These are phyloP conservation scores for Stemphylium vesicarium DNA, from an alignment of 2,329 filamentous ascomycete species.

Conservation along the genomic window DNA sequence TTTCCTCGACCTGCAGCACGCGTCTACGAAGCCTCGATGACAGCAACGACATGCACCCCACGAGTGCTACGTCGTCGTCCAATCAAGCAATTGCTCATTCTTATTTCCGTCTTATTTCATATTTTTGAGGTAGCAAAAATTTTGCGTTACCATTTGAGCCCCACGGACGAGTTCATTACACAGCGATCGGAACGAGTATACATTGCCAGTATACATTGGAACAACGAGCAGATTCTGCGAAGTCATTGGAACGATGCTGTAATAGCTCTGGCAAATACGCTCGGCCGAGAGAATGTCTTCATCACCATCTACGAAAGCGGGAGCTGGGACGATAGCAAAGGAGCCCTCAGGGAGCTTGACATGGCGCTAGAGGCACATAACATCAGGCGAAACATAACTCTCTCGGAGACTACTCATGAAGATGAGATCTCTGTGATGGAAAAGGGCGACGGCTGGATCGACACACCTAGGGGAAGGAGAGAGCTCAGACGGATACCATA, in stretches of 20 bases:
- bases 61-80: too few species aligned
- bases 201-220: slow-evolving; percentile 67
- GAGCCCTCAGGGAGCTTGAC: slow-evolving; percentile 63
- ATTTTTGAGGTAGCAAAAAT: too few species aligned
- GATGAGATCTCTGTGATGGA: too few species aligned
- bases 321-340: slow-evolving; percentile 70
- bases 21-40: too few species aligned
- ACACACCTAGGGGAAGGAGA: slow-evolving; percentile 56
- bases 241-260: slow-evolving; percentile 68
- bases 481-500: slow-evolving; percentile 72
- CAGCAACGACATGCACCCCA: too few species aligned
- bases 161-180: too few species aligned
- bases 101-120: too few species aligned
- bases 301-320: slow-evolving; percentile 72
- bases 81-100: too few species aligned
- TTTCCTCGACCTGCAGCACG: too few species aligned
- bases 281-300: slow-evolving; percentile 69
- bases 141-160: too few species aligned
- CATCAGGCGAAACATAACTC: slow-evolving; percentile 61
- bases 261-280: slow-evolving; percentile 58
- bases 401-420: slow-evolving; percentile 60
- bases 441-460: too few species aligned
- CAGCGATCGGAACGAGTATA: too few species aligned
- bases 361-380: slow-evolving; percentile 57
- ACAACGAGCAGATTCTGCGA: slow-evolving; percentile 66